Conservation (phyloP, 441 rosid genomes). For the Adansonia rubrostipa region DNA sequence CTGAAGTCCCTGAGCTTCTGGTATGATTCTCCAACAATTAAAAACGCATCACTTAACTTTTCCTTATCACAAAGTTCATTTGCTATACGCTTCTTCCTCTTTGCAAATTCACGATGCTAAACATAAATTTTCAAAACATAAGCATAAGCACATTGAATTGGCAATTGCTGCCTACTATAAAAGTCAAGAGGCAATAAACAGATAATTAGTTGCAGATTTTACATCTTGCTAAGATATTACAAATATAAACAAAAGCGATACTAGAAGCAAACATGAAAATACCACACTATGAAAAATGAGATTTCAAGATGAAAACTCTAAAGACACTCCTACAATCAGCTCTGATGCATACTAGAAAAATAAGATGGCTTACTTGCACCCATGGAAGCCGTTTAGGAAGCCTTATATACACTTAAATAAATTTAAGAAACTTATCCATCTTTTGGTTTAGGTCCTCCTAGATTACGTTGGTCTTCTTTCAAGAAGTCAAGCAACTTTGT, state of each 20-base stretch:
- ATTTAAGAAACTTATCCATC: not conserved
- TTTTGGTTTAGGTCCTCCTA: not conserved
- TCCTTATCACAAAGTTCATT: constrained; percentile 79
- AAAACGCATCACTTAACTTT: constrained; percentile 77
- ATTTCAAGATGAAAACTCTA: constrained; percentile 8
- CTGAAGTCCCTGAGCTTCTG: constrained; percentile 75
- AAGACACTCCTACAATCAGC: constrained; percentile 11
- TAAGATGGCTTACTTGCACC: not conserved
- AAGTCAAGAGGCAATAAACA: constrained; percentile 11
- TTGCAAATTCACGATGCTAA: constrained; percentile 82
- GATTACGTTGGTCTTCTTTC: constrained; percentile 6
- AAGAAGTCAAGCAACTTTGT: not conserved
- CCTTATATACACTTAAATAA: constrained; percentile 5
- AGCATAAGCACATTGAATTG: not conserved
- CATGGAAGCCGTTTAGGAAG: constrained; percentile 7
- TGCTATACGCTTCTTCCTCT: constrained; percentile 77
- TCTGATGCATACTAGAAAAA: not conserved
- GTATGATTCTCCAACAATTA: constrained; percentile 87
- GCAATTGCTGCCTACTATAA: constrained; percentile 10
- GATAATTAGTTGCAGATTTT: not conserved
- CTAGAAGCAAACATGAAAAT: constrained; percentile 13
- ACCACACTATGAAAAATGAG: not conserved
- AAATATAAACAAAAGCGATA: not conserved
- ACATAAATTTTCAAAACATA: constrained; percentile 36
- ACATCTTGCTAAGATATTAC: not conserved